Evolutionary conservation across 345 rosid genomes (phyloP).

Genomic region (Eucalyptus dawsonii): DNA sequence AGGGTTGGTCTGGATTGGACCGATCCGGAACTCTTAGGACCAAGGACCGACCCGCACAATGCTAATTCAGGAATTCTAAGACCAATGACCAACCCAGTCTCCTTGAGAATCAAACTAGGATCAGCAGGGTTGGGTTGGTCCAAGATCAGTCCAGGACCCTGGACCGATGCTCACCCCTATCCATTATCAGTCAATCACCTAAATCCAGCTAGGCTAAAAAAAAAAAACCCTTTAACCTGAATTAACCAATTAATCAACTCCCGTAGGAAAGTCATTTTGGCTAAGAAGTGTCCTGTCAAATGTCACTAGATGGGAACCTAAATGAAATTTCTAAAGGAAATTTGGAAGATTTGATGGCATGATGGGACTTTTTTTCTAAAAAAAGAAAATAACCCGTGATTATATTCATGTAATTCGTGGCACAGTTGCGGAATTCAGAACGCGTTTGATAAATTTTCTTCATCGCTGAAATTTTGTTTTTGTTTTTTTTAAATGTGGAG

Average conservation of each 20-base stretch:
- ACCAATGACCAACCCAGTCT: too few relatives aligned
- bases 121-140: fast-evolving
- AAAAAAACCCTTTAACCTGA: background rate
- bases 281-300: background rate
- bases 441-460: background rate
- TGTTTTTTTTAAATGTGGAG: background rate
- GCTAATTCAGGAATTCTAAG: fast-evolving
- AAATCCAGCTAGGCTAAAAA: background rate
- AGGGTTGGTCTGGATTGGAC: too few relatives aligned
- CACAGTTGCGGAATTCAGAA: background rate
- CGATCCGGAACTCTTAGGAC: fast-evolving
- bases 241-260: background rate
- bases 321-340: background rate
- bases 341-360: background rate
- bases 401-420: background rate
- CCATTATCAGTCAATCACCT: background rate
- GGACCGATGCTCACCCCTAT: too few relatives aligned
- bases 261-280: background rate
- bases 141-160: too few relatives aligned
- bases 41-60: fast-evolving
- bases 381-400: too few relatives aligned
- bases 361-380: too few relatives aligned
- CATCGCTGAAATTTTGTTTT: too few relatives aligned
- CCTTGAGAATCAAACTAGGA: fast-evolving
- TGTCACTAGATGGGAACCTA: background rate